These are phyloP conservation scores for Cryptosporidium xiaoi DNA, from an alignment of 169 alveolate species.

Conservation along the genomic window DNA sequence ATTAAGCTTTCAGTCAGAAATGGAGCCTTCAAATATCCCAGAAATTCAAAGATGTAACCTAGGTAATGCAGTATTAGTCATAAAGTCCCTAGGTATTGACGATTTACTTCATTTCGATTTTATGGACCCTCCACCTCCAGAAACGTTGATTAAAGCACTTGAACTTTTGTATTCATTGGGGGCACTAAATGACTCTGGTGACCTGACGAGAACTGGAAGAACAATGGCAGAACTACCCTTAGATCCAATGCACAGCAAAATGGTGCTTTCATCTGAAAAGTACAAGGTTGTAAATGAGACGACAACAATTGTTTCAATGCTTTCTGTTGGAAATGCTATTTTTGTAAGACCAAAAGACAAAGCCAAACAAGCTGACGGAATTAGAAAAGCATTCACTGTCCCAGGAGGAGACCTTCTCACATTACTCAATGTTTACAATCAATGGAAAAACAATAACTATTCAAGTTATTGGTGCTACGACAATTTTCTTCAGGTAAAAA, in stretches of 20 bases:
- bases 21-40: constrained; percentile 95
- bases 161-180: constrained; percentile 98
- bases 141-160: constrained; percentile 94
- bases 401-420: constrained; percentile 98
- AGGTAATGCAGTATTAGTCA: constrained; percentile 91
- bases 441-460: constrained; percentile 96
- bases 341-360: constrained; percentile 98
- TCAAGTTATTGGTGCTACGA: constrained; percentile 96
- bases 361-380: constrained; percentile 97
- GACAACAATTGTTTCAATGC: constrained; percentile 96
- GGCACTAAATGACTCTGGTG: constrained; percentile 97
- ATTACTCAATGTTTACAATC: constrained; percentile 94
- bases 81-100: constrained; percentile 96
- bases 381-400: constrained; percentile 92
- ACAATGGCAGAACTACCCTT: constrained; percentile 99
- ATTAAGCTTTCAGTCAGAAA: constrained; percentile 95
- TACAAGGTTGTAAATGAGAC: constrained; percentile 96
- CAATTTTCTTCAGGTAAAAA: constrained; percentile 93
- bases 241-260: constrained; percentile 92
- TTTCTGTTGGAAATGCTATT: constrained; percentile 95
- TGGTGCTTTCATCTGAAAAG: constrained; percentile 87
- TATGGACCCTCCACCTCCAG: constrained; percentile 99
- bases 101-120: constrained; percentile 98
- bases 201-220: constrained; percentile 95
- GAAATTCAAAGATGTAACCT: constrained; percentile 97